These are phyloP conservation scores for Nicotiana tomentosiformis DNA, from an alignment of 257 asterid genomes.

Conservation along the genomic window DNA sequence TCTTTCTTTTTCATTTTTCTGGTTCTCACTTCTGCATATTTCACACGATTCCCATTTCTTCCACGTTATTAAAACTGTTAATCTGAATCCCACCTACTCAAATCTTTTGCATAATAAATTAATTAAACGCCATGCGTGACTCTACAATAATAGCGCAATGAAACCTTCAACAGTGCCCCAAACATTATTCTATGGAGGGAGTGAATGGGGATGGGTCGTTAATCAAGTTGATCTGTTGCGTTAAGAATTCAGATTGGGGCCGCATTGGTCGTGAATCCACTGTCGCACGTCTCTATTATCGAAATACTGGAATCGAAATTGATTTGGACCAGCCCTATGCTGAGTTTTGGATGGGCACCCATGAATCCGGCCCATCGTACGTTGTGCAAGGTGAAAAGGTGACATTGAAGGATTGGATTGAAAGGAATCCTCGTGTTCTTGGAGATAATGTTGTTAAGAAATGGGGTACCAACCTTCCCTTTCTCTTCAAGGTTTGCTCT, in stretches of 20 bases:
- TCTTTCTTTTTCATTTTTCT: too few relatives aligned
- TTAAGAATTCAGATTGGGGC: slow-evolving; percentile 74
- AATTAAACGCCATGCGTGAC: neutral
- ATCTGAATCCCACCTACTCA: neutral
- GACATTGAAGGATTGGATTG: slow-evolving; percentile 81
- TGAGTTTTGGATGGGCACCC: slow-evolving; percentile 93
- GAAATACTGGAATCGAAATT: slow-evolving; percentile 36
- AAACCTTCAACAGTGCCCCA: neutral
- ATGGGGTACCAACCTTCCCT: slow-evolving; percentile 85
- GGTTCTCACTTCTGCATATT: neutral
- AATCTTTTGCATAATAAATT: neutral
- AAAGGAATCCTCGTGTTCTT: slow-evolving; percentile 51
- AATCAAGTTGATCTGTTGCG: slow-evolving; percentile 49
- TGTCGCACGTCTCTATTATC: slow-evolving; percentile 50
- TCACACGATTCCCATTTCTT: neutral
- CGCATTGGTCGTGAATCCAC: slow-evolving; percentile 48
- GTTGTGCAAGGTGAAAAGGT: slow-evolving; percentile 9
- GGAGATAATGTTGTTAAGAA: slow-evolving; percentile 58
- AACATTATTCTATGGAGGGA: neutral
- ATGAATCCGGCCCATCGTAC: slow-evolving; percentile 73
- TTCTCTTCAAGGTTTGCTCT: slow-evolving; percentile 68
- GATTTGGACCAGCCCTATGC: slow-evolving; percentile 54
- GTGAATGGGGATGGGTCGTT: neutral
- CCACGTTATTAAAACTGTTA: neutral
- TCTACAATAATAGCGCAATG: neutral